Evolutionary conservation across 306 rosid species (phyloP), one percentile per base, ranked within the genome.

Genomic region (Medicago ruthenica): DNA sequence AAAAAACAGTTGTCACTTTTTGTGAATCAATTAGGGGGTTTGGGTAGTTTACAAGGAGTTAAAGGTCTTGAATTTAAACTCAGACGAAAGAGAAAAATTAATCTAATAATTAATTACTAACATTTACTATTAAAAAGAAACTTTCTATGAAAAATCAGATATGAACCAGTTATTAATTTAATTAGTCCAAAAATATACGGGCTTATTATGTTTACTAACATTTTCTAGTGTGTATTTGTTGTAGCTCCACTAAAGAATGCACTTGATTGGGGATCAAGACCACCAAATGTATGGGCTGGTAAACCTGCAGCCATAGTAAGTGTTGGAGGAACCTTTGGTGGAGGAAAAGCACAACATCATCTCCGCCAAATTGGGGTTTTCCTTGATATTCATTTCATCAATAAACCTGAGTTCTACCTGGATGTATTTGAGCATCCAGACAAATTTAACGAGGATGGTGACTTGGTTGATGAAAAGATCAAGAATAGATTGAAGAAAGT

Each of bases 221-320:
- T n/a, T n/a, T n/a, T n/a, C n/a, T n/a, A n/a, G n/a, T n/a, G n/a
- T n/a, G n/a, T n/a, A n/a, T n/a, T n/a, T n/a, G n/a, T n/a, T n/a
- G n/a, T n/a, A n/a, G 84, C 68, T 62, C 84, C 84, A 27, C 60
- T 81, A 31, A 81, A 81, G 73, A 81, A 81, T 75, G 84, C 84
- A 53, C 18, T 81, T 50, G 84, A 81, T 13, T 81, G 81, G 84
- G 84, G 81, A 17, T 81, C 81, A 61, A 81, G 80, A 75, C 75
- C 96, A 72, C 91, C 91, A 55, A 94, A 92, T 81, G 96, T 88
- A 24, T 92, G 97, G 97, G 93, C 82, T 27, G 90, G 74, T 48
- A 94, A 94, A 79, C 76, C 95, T 8, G 97, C 98, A 5, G 97
- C 98, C n/a, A 85, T 94, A 4, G 70, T 92, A 15, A 94, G 98